These are phyloP conservation scores for Fusarium coffeatum DNA, from an alignment of 2,329 filamentous ascomycete genomes.

Conservation along the genomic window DNA sequence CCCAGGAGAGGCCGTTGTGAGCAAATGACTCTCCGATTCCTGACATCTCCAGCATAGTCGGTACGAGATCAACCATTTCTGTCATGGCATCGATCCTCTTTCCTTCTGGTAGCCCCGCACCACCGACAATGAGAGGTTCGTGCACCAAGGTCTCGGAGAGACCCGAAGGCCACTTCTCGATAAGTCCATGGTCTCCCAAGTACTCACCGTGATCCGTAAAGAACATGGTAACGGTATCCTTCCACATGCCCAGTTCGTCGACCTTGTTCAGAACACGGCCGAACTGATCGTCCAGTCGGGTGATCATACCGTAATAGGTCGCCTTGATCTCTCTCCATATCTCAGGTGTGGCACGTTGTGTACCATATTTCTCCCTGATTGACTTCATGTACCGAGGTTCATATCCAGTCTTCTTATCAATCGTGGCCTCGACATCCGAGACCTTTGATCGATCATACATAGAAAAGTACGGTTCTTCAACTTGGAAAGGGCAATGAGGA, in stretches of 20 bases:
- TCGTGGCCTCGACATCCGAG: slow-evolving; percentile 2
- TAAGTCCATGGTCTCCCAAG: slow-evolving; percentile 59
- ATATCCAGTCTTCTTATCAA: slow-evolving; percentile 53
- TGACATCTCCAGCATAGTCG: slow-evolving; percentile 56
- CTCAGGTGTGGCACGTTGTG: slow-evolving; percentile 53
- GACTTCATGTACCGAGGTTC: slow-evolving; percentile 56
- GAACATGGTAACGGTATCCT: slow-evolving; percentile 57
- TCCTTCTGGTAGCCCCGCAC: slow-evolving; percentile 53
- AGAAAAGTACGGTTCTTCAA: slow-evolving; percentile 61
- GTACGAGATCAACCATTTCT: slow-evolving; percentile 60
- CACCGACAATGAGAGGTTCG: slow-evolving; percentile 58
- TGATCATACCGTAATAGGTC: slow-evolving; percentile 61
- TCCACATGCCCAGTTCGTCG: slow-evolving; percentile 51
- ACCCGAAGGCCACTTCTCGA: slow-evolving; percentile 62
- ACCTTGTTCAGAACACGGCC: slow-evolving; percentile 53
- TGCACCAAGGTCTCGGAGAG: slow-evolving; percentile 56
- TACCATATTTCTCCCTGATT: slow-evolving; percentile 55
- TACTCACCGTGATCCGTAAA: slow-evolving; percentile 61
- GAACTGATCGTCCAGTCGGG: slow-evolving; percentile 59
- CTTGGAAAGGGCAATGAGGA: slow-evolving; percentile 60
- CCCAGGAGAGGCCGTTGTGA: slow-evolving; percentile 54
- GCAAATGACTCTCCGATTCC: slow-evolving; percentile 54
- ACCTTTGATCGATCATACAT: slow-evolving; percentile 56
- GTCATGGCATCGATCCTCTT: slow-evolving; percentile 51
- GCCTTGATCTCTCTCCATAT: slow-evolving; percentile 59